Conservation (phyloP, 2,329 filamentous ascomycete species). For the Endoconidiophora laricicola region DNA sequence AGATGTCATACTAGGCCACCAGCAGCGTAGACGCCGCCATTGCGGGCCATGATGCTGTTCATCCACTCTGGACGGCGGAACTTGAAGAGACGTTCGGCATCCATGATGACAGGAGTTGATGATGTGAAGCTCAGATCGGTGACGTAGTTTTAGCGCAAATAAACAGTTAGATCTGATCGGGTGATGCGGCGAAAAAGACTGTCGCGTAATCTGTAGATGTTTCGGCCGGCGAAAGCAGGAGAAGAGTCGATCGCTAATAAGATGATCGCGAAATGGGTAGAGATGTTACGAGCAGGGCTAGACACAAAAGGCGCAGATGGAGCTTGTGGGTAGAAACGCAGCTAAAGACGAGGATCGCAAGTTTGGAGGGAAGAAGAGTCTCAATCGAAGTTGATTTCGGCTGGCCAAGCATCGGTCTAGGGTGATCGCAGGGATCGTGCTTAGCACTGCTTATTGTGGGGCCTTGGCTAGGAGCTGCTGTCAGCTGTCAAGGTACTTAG, state of each 20-base stretch:
- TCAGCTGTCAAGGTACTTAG: background rate
- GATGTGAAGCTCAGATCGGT: background rate
- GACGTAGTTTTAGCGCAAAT: background rate
- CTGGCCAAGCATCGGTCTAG: background rate
- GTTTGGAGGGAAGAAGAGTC: too few species aligned
- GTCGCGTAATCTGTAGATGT: constrained; percentile 2
- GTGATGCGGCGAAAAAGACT: background rate
- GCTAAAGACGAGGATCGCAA: too few species aligned
- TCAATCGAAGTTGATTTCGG: too few species aligned
- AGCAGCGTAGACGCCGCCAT: constrained; percentile 44
- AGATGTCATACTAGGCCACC: constrained; percentile 40
- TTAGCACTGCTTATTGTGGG: too few species aligned
- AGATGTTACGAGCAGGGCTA: too few species aligned
- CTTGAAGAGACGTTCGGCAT: constrained; percentile 51
- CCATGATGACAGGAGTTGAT: constrained; percentile 25
- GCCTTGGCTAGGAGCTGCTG: background rate
- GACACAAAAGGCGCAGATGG: background rate
- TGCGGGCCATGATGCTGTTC: constrained; percentile 46
- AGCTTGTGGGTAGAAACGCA: background rate
- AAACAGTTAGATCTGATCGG: background rate
- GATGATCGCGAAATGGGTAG: background rate
- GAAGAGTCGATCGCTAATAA: background rate
- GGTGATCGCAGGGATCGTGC: background rate
- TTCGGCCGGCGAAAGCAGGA: constrained; percentile 1
- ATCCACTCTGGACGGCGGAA: constrained; percentile 51